A percentile compares a stretch with the other conserved stretches of the same genome.
phyloP scores from a whole-genome alignment of 1,284 basidiomycete genomes.

The Phylloboletellus chloephorus region DNA sequence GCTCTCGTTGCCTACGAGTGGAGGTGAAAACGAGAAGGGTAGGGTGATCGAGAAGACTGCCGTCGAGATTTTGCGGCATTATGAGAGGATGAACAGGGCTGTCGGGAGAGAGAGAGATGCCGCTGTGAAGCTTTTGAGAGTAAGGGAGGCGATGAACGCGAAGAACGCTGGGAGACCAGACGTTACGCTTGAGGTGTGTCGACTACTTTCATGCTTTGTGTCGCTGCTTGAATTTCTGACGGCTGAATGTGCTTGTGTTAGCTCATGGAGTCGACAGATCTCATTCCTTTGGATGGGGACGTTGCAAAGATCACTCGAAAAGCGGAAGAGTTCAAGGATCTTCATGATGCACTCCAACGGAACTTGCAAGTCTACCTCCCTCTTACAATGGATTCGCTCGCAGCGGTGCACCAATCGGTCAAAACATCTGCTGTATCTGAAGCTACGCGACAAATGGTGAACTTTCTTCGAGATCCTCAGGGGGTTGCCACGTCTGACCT shows the following conservation, averaged over 20 bases:
- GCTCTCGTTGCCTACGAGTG: constrained; percentile 62
- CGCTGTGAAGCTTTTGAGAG: constrained; percentile 71
- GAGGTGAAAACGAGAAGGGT: constrained; percentile 61
- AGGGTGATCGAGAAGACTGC: constrained; percentile 75
- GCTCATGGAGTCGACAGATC: constrained; percentile 85
- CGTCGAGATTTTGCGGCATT: constrained; percentile 78
- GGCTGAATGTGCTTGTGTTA: constrained; percentile 27
- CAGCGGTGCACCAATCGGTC: constrained; percentile 69
- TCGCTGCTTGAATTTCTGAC: background rate
- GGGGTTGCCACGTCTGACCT: constrained; percentile 1
- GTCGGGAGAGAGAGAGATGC: constrained; percentile 75
- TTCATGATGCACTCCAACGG: constrained; percentile 82
- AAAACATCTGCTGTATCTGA: constrained; percentile 75
- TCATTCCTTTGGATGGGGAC: constrained; percentile 87
- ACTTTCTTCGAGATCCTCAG: constrained; percentile 22
- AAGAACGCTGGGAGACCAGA: constrained; percentile 73
- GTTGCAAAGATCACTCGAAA: constrained; percentile 80
- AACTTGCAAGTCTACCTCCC: constrained; percentile 89
- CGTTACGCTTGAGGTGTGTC: constrained; percentile 71
- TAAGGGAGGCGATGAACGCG: constrained; percentile 78
- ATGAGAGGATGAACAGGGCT: constrained; percentile 75
- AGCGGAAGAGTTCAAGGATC: constrained; percentile 85
- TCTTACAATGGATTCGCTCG: constrained; percentile 92
- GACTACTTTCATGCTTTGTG: constrained; percentile 1
- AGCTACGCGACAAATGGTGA: constrained; percentile 65